Percentiles rank a stretch among this genome's conserved stretches.
Conservation (phyloP, 306 rosid species). For the Malus domestica region ASM211411v1 NC_041794.1:33444001-33444500, state of each 20-base stretch:
- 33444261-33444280: conserved; percentile 39
- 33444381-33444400: background rate
- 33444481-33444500: conserved; percentile 1
- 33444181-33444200: conserved; percentile 22
- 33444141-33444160: conserved; percentile 53
- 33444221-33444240: conserved; percentile 25
- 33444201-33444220: conserved; percentile 14
- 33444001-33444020: conserved; percentile 63
- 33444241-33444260: conserved; percentile 47
- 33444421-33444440: too few species aligned
- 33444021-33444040: conserved; percentile 63
- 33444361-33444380: background rate
- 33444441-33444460: too few species aligned
- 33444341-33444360: background rate
- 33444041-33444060: conserved; percentile 47
- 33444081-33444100: conserved; percentile 25
- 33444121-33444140: conserved; percentile 73
- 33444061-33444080: conserved; percentile 31
- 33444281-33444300: conserved; percentile 57
- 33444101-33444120: conserved; percentile 34
- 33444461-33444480: background rate
- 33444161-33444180: conserved; percentile 58
- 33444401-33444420: background rate
- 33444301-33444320: conserved; percentile 49
- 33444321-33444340: conserved; percentile 51